phyloP scores from a whole-genome alignment of 208 protist species.

The Leptomonas pyrrhocoris region DNA sequence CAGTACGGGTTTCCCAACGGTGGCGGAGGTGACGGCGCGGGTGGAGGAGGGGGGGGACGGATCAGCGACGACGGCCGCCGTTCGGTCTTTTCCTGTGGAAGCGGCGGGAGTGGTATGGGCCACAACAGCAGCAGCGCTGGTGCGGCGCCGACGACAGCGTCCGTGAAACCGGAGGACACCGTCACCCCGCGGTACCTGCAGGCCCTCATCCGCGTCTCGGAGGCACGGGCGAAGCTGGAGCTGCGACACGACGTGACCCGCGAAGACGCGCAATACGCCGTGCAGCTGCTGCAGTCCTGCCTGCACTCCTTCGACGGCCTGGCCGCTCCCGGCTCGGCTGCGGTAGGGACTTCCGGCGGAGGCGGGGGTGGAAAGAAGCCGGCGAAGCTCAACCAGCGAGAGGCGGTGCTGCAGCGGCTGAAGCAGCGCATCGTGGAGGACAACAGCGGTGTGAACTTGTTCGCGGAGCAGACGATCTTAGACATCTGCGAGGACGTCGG shows the following conservation, averaged over 20 bases:
- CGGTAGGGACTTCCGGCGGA: slow-evolving; percentile 6
- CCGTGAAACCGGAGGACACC: slow-evolving; percentile 40
- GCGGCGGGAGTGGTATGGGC: background rate
- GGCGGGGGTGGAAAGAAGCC: slow-evolving; percentile 22
- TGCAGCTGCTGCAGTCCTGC: slow-evolving; percentile 86
- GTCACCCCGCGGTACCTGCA: slow-evolving; percentile 96
- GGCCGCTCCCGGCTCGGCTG: slow-evolving; percentile 23
- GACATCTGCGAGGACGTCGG: slow-evolving; percentile 73
- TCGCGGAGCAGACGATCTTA: slow-evolving; percentile 62
- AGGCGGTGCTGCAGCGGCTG: slow-evolving; percentile 67
- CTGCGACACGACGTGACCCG: slow-evolving; percentile 87
- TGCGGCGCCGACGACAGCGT: background rate
- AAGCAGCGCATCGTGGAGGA: slow-evolving; percentile 63
- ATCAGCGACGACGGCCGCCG: background rate
- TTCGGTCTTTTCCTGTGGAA: background rate
- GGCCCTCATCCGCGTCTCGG: slow-evolving; percentile 93
- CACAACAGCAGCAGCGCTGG: background rate
- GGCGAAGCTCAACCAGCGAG: slow-evolving; percentile 55
- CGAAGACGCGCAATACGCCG: slow-evolving; percentile 93
- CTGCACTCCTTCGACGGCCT: slow-evolving; percentile 44
- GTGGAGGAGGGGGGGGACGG: slow-evolving; percentile 12
- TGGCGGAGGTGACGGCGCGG: background rate
- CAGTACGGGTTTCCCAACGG: slow-evolving; percentile 4
- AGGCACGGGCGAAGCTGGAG: slow-evolving; percentile 92
- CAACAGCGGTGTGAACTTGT: slow-evolving; percentile 51